These are phyloP conservation scores for Aspergillus chevalieri DNA, from an alignment of 2,329 filamentous ascomycete species.

Conservation along the genomic window DNA sequence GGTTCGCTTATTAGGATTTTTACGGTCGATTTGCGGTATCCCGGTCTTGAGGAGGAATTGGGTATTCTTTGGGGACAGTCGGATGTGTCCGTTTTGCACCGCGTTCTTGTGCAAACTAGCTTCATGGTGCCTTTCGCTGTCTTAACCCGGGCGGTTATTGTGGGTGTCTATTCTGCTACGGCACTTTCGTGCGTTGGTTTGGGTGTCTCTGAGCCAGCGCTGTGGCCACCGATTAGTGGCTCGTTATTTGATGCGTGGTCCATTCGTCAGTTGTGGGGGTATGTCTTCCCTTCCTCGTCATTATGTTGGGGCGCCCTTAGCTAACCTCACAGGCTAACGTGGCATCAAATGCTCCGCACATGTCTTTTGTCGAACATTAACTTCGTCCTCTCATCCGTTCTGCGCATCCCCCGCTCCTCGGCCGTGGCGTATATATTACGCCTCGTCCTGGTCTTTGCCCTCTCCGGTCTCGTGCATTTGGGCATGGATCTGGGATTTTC, in stretches of 20 bases:
- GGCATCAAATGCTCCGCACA: constrained; percentile 16
- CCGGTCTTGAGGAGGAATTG: neutral
- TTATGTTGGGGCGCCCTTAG: too few relatives aligned
- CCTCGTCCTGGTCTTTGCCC: constrained; percentile 9
- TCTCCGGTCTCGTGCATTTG: constrained; percentile 12
- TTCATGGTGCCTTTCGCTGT: constrained; percentile 13
- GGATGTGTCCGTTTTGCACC: neutral
- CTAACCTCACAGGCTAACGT: constrained; percentile 5
- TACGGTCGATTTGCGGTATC: constrained; percentile 8
- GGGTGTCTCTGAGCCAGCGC: constrained; percentile 5
- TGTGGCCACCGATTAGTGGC: constrained; percentile 14
- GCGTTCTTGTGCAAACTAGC: constrained; percentile 1
- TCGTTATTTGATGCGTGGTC: constrained; percentile 7
- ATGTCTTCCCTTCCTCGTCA: neutral
- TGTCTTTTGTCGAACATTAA: constrained; percentile 9
- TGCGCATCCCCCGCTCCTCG: constrained; percentile 3
- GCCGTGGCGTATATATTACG: constrained; percentile 4
- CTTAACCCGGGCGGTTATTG: constrained; percentile 8
- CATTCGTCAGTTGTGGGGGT: constrained; percentile 15
- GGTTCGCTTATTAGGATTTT: constrained; percentile 5
- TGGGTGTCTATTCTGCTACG: constrained; percentile 7
- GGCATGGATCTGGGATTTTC: constrained; percentile 15
- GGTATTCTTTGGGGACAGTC: constrained; percentile 1
- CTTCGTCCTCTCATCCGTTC: constrained; percentile 5
- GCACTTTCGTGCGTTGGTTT: constrained; percentile 4